Base-by-base conservation (phyloP, 306 rosid genomes). In the Rubus parviflorus region DNA sequence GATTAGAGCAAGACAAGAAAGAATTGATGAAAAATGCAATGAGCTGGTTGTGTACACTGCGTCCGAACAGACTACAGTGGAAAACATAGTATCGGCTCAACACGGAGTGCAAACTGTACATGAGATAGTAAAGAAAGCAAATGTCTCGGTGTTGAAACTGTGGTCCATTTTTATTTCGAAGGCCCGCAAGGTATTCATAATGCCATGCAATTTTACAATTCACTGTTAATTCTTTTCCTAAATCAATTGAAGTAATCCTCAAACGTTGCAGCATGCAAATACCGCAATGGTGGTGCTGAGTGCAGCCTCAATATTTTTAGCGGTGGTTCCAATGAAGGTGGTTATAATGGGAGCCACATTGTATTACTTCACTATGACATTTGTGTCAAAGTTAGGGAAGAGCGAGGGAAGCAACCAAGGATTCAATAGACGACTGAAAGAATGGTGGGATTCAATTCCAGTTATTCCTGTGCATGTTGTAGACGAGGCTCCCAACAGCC, bases 401-500 rank as follows among this genome's bases (percentile, higher is more conserved):
- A 64, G 73, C 10, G 41, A 78, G 38, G 94, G 79, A 14, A 78
- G 46, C 41, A 42, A 71, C 71, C 61, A 83, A 53, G 90, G 92
- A 46, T 83, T 90, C 37, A 83, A 87, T 79, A 83, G 97, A 86
- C 68, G 99, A 25, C 74, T 88, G 68, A 89, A 77, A 73, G 99
- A 95, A 82, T 95, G 99, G 99, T 90, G 97, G 99, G 99, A 92
- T 63, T 86, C 97, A 6, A 92, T 95, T 72, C 97, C 99, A 11
- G 82, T 95, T 0, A 84, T 92, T 74, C 89, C 89, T 20, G 87
- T 95, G 43, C 90, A 87, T 20, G 83, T 94, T 17, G 96, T 85
- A 7, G 80, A 86, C 63, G 68, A 87, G 64, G 25, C 12, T 79
- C 83, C 75, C 17, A 75, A 19, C 3, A 16, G 66, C 48, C 74